These are phyloP conservation scores for Globisporangium lucens DNA, from an alignment of 352 stramenopile species.

Conservation along the genomic window DNA sequence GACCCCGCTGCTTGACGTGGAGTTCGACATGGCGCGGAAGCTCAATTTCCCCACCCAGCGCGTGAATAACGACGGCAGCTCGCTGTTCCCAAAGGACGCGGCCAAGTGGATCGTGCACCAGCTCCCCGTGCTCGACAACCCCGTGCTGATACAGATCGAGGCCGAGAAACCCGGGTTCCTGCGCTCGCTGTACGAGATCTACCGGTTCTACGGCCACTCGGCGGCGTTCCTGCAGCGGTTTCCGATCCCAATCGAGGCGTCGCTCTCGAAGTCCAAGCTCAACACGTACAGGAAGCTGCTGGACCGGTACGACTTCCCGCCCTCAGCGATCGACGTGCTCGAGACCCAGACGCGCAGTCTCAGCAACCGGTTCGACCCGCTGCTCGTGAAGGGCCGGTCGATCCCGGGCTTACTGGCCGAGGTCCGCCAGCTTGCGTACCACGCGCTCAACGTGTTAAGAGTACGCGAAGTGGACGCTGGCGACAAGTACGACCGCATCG, in stretches of 20 bases:
- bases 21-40: slow-evolving; percentile 49
- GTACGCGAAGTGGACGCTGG: slow-evolving; percentile 40
- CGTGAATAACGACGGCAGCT: slow-evolving; percentile 21
- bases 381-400: slow-evolving; percentile 35
- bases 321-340: slow-evolving; percentile 64
- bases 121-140: slow-evolving; percentile 57
- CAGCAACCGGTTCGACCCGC: slow-evolving; percentile 53
- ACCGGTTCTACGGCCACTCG: slow-evolving; percentile 70
- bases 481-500: slow-evolving; percentile 14
- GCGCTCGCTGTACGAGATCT: slow-evolving; percentile 62
- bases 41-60: slow-evolving; percentile 61
- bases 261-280: slow-evolving; percentile 37
- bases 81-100: slow-evolving; percentile 43
- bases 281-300: slow-evolving; percentile 60
- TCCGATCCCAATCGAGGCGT: slow-evolving; percentile 30
- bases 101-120: slow-evolving; percentile 56
- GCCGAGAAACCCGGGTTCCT: slow-evolving; percentile 39
- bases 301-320: slow-evolving; percentile 52
- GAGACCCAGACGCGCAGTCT: slow-evolving; percentile 40
- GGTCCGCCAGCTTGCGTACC: slow-evolving; percentile 45
- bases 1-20: slow-evolving; percentile 59
- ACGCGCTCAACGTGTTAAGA: slow-evolving; percentile 35
- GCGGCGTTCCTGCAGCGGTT: slow-evolving; percentile 47
- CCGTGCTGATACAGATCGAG: slow-evolving; percentile 44
- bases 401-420: slow-evolving; percentile 38